Evolutionary conservation across 2,329 filamentous ascomycete species (phyloP), one percentile per base, ranked within the genome.

Genomic region (Plectosphaerella sp.): DNA sequence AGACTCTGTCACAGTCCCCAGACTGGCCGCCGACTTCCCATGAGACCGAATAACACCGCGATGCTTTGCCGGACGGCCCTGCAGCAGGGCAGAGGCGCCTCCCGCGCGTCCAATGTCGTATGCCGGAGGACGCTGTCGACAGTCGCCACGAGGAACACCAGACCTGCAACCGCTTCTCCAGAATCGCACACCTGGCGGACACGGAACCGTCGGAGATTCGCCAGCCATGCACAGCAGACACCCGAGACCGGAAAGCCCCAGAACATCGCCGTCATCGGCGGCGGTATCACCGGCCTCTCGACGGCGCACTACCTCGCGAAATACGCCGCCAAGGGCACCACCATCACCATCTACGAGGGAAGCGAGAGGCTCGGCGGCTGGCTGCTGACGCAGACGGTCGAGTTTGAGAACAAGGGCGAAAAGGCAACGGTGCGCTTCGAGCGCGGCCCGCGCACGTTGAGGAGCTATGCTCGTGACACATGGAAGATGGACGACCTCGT

Each of bases 281-380:
- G 86, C 54, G 91, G 91, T 41, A 85, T 96, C 64, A 94, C 90
- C 2, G 91, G 91, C 48, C 79, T 96, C 47, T 82, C 87, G 36
- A 79, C 85, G 39, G 90, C 91, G 28, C 90, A 89, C 73, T 91
- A 89, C 67, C 76, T 96, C 45, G 77, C 84, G 12, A 82, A 82
- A 58, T 75, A 85, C 61, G 78, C 88, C n/a, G 83, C 86, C 4
- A 54, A 68, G 46, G 75, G 79, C 52, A 78, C 83, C 35, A 83
- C 84, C 49, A 84, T 99, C 62, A 94, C 89, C 0, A 65, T 99
- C 10, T 96, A 91, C 68, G 94, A 99, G 67, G 79, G 80, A 18
- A 79, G 76, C 25, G 66, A 80, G 20, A 77, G 83, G 18, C 67
- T 93, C 1, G 94, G 94, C 43, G 94, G 94, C 45, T 97, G 92